These are phyloP conservation scores for Cenococcum geophilum DNA, from an alignment of 495 filamentous ascomycete species.

Conservation along the genomic window DNA sequence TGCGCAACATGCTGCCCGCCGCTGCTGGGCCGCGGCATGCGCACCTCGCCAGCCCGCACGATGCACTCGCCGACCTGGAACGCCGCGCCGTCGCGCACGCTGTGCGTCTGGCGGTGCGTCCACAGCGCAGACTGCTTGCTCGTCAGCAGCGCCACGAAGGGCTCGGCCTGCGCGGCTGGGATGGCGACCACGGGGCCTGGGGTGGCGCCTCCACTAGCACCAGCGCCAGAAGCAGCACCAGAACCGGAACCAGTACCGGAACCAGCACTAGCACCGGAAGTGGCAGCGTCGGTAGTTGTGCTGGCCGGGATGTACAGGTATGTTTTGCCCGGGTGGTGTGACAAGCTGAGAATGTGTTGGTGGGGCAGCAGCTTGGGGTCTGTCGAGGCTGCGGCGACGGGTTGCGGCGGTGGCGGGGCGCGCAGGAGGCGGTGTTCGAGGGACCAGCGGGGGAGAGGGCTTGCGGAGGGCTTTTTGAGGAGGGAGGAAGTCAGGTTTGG, in stretches of 20 bases:
- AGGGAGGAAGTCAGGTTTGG: background rate
- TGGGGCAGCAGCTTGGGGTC: too few species aligned
- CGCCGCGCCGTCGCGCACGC: background rate
- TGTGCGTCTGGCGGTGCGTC: background rate
- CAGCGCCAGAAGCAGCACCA: too few species aligned
- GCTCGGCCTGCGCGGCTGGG: background rate
- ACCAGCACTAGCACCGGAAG: too few species aligned
- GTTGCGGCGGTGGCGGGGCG: too few species aligned
- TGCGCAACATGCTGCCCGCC: background rate
- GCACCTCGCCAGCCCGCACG: background rate
- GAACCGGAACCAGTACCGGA: too few species aligned
- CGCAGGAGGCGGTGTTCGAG: background rate
- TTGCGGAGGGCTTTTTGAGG: background rate
- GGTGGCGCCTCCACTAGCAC: too few species aligned
- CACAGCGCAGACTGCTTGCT: constrained; percentile 1
- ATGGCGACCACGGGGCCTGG: background rate
- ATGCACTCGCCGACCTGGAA: background rate
- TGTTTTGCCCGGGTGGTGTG: too few species aligned
- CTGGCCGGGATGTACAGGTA: too few species aligned
- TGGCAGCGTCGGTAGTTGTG: background rate
- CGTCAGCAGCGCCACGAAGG: background rate
- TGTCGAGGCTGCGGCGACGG: too few species aligned
- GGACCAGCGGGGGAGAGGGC: background rate
- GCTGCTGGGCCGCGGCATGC: background rate
- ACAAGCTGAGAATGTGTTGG: too few species aligned